Base-by-base conservation (phyloP, 768 basidiomycete species). In the Gelatoporia subvermispora region DNA sequence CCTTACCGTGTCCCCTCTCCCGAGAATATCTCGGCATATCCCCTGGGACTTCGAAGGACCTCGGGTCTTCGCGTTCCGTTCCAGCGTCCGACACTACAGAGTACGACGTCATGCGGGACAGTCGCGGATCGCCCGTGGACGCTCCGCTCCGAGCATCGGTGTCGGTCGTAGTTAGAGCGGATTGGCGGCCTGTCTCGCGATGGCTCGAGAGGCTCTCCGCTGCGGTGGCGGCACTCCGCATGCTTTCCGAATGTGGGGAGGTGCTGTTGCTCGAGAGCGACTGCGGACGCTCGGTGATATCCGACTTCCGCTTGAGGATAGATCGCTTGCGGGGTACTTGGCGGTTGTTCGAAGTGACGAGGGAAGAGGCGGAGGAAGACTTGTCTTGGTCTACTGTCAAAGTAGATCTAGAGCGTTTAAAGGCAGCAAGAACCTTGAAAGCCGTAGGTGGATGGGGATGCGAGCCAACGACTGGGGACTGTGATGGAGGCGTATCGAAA, bases 351-450 rank as follows among this genome's bases (percentile, higher is more conserved):
- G 35, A 48, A n/a, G 43, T 43, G 39, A 13, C 22, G 46, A 31
- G 13, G 65, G 63, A 70, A 17, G 45, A 17, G 22, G 48, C 35
- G 44, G 54, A 23, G 31, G 48, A 31, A 31, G 40, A 38, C 28
- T 44, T 46, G 45, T 61, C 55, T 23, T 52, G 49, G 31, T 62
- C 53, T 22, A 50, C 55, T 23, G 50, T 57, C 11, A 84, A 58
- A 53, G 76, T 83, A n/a, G 79, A 78, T 44, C 77, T 72, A 18
- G 85, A 82, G 34, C 77, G 76, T 52, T 78, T 85, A 66, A 87
- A 84, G 13, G 75, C 78, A 20, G 75, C 72, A 50, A 82, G 73
- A 50, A 86, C 78, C 62, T 75, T 85, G 71, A 79, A 85, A 8
- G 77, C 82, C 4, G 76, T 77, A 4, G 83, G 75, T 13, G 81